Percentiles rank a stretch among this genome's conserved stretches.
phyloP scores from a whole-genome alignment of 2,329 filamentous ascomycete species.

The Bipolaris victoriae region DNA sequence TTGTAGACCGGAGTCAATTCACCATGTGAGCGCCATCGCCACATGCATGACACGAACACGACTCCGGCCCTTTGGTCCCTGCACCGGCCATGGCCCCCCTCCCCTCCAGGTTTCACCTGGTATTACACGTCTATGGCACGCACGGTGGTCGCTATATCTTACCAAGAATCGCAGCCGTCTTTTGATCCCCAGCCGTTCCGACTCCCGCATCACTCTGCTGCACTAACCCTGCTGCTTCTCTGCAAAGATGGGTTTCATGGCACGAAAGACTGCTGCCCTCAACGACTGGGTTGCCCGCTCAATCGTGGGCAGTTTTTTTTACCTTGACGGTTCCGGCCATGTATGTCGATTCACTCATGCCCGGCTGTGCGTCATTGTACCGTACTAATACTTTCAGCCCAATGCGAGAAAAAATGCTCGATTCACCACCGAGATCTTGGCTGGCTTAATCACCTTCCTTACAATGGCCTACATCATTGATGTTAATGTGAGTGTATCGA shows the following conservation, averaged over 20 bases:
- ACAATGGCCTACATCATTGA: constrained; percentile 66
- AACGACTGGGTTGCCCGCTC: constrained; percentile 45
- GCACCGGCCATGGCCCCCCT: not conserved
- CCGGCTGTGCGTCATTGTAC: constrained; percentile 7
- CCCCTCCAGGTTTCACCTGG: not conserved
- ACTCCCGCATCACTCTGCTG: not conserved
- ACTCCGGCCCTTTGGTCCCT: constrained; percentile 1
- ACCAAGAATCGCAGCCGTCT: not conserved
- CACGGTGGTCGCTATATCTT: constrained; percentile 7
- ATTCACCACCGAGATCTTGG: constrained; percentile 84
- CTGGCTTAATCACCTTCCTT: constrained; percentile 74
- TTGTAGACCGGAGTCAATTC: constrained; percentile 1
- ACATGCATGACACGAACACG: constrained; percentile 14
- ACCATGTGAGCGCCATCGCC: not conserved
- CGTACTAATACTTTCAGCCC: constrained; percentile 55
- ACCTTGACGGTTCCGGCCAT: constrained; percentile 81
- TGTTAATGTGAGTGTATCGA: constrained; percentile 55
- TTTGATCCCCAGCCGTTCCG: not conserved
- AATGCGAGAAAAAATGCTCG: constrained; percentile 74
- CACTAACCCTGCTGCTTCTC: not conserved
- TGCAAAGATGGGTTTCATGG: constrained; percentile 26
- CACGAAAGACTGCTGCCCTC: constrained; percentile 28
- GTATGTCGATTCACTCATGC: constrained; percentile 60
- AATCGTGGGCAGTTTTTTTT: constrained; percentile 61
- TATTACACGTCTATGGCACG: not conserved